Percentiles rank a stretch among this genome's conserved stretches.
Evolutionary conservation across 371 early-diverging fungal genomes (phyloP).

Genomic region (Smittium culicis): DNA sequence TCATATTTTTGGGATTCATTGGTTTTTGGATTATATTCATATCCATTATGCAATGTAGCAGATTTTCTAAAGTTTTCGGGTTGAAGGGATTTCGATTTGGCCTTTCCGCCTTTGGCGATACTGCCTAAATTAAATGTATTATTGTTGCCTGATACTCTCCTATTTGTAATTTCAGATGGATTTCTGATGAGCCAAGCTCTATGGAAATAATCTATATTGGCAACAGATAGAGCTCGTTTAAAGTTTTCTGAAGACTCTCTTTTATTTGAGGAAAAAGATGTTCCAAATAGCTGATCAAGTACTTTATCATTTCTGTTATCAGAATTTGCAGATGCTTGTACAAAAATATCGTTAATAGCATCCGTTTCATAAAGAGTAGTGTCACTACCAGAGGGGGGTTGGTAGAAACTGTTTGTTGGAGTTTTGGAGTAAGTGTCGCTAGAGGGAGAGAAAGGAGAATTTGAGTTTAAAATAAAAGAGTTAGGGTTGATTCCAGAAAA

Average conservation of each 20-base stretch:
- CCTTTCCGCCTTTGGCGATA: neutral
- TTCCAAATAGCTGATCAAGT: neutral
- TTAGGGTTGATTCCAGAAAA: neutral
- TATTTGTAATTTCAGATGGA: neutral
- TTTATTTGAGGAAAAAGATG: neutral
- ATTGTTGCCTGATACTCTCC: neutral
- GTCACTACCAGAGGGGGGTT: neutral
- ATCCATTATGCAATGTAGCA: neutral
- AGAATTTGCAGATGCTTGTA: neutral
- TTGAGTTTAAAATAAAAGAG: neutral
- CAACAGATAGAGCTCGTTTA: neutral
- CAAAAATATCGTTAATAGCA: neutral
- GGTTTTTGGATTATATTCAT: neutral
- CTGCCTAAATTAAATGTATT: neutral
- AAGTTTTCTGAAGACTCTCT: neutral
- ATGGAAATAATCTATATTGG: constrained; percentile 1
- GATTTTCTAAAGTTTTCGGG: neutral
- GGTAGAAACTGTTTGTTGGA: neutral
- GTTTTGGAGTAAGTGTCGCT: neutral
- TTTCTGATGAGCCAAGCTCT: neutral
- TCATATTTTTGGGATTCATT: neutral
- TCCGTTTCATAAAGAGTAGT: neutral
- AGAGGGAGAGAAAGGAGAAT: neutral
- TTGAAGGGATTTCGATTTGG: neutral
- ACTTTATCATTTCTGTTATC: neutral